phyloP scores from a whole-genome alignment of 176 grass and related monocot species.

The Oryza meridionalis region DNA sequence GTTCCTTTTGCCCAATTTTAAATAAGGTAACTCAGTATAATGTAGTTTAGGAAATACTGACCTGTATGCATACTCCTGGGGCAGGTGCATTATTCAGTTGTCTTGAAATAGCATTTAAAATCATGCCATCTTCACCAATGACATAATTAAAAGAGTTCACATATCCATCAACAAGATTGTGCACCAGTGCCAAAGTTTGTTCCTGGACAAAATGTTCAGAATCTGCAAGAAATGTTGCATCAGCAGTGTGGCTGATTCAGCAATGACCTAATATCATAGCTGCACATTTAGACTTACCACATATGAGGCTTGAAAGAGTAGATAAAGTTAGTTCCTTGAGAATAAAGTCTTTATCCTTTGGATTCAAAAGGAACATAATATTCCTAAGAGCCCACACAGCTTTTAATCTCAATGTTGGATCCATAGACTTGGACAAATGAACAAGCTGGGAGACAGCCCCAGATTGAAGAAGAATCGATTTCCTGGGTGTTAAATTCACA shows the following conservation, averaged over 20 bases:
- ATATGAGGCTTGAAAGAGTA: constrained; percentile 82
- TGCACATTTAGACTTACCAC: constrained; percentile 56
- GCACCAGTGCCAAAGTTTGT: constrained; percentile 78
- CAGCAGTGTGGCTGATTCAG: constrained; percentile 27
- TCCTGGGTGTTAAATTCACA: constrained; percentile 76
- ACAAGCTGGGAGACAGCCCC: constrained; percentile 75
- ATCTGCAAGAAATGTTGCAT: constrained; percentile 63
- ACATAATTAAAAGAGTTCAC: constrained; percentile 57
- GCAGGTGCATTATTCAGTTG: constrained; percentile 63
- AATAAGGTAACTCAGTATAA: constrained; percentile 11
- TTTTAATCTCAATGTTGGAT: constrained; percentile 80
- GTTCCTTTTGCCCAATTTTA: constrained; percentile 27
- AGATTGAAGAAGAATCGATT: constrained; percentile 75
- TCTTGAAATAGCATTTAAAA: constrained; percentile 80
- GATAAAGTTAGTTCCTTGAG: constrained; percentile 72
- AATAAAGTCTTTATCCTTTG: constrained; percentile 83
- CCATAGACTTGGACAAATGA: constrained; percentile 85
- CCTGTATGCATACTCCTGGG: constrained; percentile 78
- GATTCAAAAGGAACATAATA: constrained; percentile 88
- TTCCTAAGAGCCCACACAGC: constrained; percentile 88
- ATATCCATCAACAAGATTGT: constrained; percentile 88
- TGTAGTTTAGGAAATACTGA: constrained; percentile 44
- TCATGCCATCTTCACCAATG: constrained; percentile 64
- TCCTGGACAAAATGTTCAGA: constrained; percentile 89
- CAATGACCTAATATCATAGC: constrained; percentile 16